Base-by-base conservation (phyloP, 1,284 basidiomycete genomes). In the Kalmanozyma brasiliensis region DNA sequence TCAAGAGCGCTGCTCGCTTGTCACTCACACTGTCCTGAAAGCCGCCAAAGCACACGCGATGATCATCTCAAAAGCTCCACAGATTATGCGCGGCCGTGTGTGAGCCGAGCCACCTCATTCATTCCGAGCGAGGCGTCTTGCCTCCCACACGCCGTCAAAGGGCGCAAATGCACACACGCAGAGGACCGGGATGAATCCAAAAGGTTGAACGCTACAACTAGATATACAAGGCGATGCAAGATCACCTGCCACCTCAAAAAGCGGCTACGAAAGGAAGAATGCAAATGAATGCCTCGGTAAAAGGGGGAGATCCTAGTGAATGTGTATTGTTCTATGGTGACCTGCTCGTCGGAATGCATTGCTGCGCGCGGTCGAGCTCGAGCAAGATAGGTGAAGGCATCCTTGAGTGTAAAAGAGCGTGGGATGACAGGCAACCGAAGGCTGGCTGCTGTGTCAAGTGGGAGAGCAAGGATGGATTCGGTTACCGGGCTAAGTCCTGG, bases 401-500 rank as follows among this genome's bases (percentile, higher is more conserved):
- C 37, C 44, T 38, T 34, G 30, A n/a, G 1, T 29, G 9, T 23
- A 45, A 49, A 57, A 37, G 55, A 57, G 29, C 45, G 55, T 57
- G 48, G 35, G 11, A 29, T 33, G 55, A 49, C 46, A 32, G 34
- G 40, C 13, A 13, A 33, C 16, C 20, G 9, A 5, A 17, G 11
- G 20, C 24, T 36, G 46, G 26, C 26, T n/a, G 30, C 32, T 38
- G 14, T 26, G 42, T 38, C 55, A 45, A 42, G 55, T 57, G 45
- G 55, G 55, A 40, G 33, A 11, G 3, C 11, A 38, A 24, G 22
- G 37, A 30, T 33, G 9, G 7, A 14, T 26, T 7, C 3, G n/a
- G n/a, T 7, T 20, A n/a, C 6, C 26, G 26, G 11, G 11, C 26
- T 7, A 11, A 11, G 11, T 11, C 26, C 14, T 11, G 8, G 16